These are phyloP conservation scores for Yarrowia deformans DNA, from an alignment of 805 yeast species.

Conservation along the genomic window DNA sequence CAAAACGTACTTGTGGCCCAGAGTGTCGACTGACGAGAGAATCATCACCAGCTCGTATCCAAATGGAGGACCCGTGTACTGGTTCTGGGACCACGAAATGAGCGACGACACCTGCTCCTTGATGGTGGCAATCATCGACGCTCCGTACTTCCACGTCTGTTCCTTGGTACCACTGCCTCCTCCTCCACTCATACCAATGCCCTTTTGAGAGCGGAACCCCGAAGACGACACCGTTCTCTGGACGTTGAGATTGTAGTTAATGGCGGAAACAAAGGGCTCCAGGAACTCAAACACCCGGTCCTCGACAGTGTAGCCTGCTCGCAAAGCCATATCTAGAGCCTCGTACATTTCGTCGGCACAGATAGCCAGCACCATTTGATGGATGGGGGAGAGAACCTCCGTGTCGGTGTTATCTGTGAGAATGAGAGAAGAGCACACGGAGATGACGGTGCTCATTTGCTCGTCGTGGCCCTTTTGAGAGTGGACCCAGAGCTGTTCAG, in stretches of 20 bases:
- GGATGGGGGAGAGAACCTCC: slow-evolving; percentile 58
- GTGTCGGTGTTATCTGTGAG: slow-evolving; percentile 53
- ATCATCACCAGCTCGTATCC: slow-evolving; percentile 41
- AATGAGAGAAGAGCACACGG: slow-evolving; percentile 53
- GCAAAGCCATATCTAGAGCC: slow-evolving; percentile 41
- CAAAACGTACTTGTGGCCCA: slow-evolving; percentile 44
- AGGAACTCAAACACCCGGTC: slow-evolving; percentile 41
- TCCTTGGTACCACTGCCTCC: slow-evolving; percentile 23
- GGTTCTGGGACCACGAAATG: slow-evolving; percentile 44
- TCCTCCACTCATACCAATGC: slow-evolving; percentile 32
- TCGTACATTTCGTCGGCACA: slow-evolving; percentile 47
- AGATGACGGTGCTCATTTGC: slow-evolving; percentile 47
- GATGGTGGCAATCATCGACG: slow-evolving; percentile 41
- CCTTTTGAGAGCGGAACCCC: slow-evolving; percentile 32
- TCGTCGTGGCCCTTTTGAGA: slow-evolving; percentile 31
- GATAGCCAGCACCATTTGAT: slow-evolving; percentile 52
- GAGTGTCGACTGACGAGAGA: slow-evolving; percentile 42
- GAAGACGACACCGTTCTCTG: slow-evolving; percentile 17
- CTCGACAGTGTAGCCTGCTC: slow-evolving; percentile 39
- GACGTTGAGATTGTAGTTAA: slow-evolving; percentile 31
- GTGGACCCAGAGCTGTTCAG: slow-evolving; percentile 52
- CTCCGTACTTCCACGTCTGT: slow-evolving; percentile 30
- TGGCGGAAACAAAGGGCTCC: slow-evolving; percentile 40
- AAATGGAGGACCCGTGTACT: slow-evolving; percentile 45
- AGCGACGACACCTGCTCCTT: slow-evolving; percentile 44